Conservation (phyloP, 164 flowering plant species). For the Stephania yunnanensis region DNA sequence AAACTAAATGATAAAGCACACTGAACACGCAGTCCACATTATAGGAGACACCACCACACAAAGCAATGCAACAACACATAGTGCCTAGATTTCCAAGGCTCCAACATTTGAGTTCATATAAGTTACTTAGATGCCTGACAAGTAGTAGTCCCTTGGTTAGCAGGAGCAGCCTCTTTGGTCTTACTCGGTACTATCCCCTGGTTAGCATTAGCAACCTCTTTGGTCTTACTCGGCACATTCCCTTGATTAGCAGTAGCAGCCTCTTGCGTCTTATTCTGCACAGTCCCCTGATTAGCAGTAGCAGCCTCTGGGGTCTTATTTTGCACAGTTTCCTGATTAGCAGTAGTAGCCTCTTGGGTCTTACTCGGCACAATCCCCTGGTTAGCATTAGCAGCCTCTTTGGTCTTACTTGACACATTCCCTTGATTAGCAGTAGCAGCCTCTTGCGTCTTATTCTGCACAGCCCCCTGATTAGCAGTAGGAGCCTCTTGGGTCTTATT, state of each 20-base stretch:
- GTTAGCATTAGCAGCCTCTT: background rate
- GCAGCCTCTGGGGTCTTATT: too few species aligned
- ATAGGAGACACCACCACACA: background rate
- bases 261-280: too few species aligned
- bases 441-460: too few species aligned
- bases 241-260: too few species aligned
- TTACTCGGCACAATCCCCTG: background rate
- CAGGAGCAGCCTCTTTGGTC: background rate
- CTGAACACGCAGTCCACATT: background rate
- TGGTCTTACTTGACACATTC: background rate
- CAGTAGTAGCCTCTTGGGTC: too few species aligned
- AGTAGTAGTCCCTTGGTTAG: background rate
- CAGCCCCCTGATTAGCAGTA: background rate
- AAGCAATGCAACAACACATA: background rate
- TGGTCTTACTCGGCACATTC: too few species aligned
- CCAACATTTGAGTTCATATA: background rate
- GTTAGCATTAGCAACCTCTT: too few species aligned
- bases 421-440: background rate
- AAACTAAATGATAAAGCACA: background rate
- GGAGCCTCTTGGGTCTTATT: constrained; percentile 32
- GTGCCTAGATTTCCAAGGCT: background rate
- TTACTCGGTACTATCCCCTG: too few species aligned
- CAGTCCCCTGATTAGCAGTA: too few species aligned
- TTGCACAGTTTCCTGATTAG: too few species aligned
- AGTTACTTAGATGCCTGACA: background rate